phyloP scores from a whole-genome alignment of 805 yeast species.

The Saccharomycopsis sp. region DNA sequence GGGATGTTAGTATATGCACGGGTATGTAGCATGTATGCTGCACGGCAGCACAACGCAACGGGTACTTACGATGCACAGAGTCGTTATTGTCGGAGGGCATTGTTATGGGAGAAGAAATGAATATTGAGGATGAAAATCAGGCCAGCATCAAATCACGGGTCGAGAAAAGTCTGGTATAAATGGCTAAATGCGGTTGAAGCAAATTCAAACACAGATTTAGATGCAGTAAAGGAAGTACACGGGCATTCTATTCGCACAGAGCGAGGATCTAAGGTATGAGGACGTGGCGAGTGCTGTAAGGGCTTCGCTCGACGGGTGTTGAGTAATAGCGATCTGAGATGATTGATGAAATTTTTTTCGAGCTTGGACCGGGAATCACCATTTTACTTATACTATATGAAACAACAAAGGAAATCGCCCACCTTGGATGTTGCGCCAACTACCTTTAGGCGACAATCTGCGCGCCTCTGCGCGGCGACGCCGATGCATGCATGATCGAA shows the following conservation, averaged over 20 bases:
- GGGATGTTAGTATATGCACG: neutral
- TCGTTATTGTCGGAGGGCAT: neutral
- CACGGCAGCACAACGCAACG: too few relatives aligned
- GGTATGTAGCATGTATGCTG: too few relatives aligned
- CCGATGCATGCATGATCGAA: neutral
- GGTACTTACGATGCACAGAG: conserved; percentile 8
- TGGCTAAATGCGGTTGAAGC: too few relatives aligned
- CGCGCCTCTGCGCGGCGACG: neutral
- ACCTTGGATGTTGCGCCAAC: too few relatives aligned
- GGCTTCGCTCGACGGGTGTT: neutral
- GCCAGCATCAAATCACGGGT: neutral
- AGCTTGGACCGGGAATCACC: conserved; percentile 1
- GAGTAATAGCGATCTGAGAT: neutral
- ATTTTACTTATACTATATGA: neutral
- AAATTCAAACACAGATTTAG: neutral
- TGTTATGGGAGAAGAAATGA: neutral
- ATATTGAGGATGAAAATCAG: neutral
- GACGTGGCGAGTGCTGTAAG: neutral
- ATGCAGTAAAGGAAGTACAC: neutral
- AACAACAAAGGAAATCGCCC: neutral
- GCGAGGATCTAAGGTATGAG: neutral
- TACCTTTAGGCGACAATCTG: neutral
- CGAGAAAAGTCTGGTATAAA: too few relatives aligned
- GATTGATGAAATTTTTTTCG: conserved; percentile 1
- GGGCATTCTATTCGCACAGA: neutral